phyloP scores from a whole-genome alignment of 2,329 filamentous ascomycete genomes.

The Trichophyton rubrum region DNA sequence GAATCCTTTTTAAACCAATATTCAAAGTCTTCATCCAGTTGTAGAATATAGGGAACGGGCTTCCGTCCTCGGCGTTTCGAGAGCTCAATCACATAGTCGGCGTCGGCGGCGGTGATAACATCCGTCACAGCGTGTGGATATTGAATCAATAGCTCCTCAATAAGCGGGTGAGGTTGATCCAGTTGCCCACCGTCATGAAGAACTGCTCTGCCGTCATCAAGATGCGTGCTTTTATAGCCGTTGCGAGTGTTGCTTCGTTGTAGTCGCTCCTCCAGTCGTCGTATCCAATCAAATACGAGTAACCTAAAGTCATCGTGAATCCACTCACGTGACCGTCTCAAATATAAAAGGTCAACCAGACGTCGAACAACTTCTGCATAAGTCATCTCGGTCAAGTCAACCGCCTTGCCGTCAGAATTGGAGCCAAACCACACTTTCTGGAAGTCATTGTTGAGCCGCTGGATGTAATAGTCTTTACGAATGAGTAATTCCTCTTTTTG shows the following conservation, averaged over 20 bases:
- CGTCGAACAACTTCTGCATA: slow-evolving; percentile 78
- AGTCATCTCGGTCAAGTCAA: slow-evolving; percentile 91
- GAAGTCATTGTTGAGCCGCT: slow-evolving; percentile 90
- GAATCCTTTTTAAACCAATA: slow-evolving; percentile 99
- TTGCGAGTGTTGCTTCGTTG: no score
- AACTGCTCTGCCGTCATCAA: background rate
- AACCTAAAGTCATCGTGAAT: slow-evolving; percentile 73
- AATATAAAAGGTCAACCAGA: slow-evolving; percentile 80
- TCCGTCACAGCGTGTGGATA: slow-evolving; percentile 40
- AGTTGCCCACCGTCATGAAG: background rate
- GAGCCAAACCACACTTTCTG: slow-evolving; percentile 94
- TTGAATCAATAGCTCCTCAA: background rate
- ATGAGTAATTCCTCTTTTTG: slow-evolving; percentile 76
- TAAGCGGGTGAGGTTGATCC: background rate
- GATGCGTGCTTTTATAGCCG: slow-evolving; percentile 37
- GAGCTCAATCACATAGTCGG: slow-evolving; percentile 88
- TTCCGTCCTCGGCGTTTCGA: slow-evolving; percentile 90
- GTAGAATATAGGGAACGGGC: slow-evolving; percentile 88
- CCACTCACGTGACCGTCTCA: slow-evolving; percentile 83
- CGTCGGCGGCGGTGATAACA: slow-evolving; percentile 94
- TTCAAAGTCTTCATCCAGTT: slow-evolving; percentile 91
- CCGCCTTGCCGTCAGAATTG: slow-evolving; percentile 65
- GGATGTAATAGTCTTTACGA: slow-evolving; percentile 86
- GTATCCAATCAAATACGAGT: slow-evolving; percentile 89
- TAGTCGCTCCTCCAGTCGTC: slow-evolving; percentile 84